Base-by-base conservation (phyloP, 2,329 filamentous ascomycete species). In the Bimuria novae-zelandiae region DNA sequence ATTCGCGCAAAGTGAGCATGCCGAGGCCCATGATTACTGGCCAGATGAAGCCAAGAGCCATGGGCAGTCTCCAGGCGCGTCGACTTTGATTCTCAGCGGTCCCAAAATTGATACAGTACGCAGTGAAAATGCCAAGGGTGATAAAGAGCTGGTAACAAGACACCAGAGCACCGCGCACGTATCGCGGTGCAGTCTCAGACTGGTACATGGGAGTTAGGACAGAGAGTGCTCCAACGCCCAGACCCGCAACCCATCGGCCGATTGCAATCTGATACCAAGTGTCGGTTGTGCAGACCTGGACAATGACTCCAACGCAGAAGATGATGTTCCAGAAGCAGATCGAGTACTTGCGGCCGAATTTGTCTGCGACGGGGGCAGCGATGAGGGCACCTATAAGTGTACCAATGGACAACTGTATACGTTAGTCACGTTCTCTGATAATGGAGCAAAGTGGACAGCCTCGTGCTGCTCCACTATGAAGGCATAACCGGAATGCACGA, bases 321-420 rank as follows among this genome's bases (percentile, higher is more conserved):
- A 86, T 83, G 54, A 88, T 77, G 50, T 84, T 82, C 57, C 84
- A 83, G 45, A 78, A 72, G n/a, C 83, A 82, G 60, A 89, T 89
- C 16, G 84, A 83, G 32, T 82, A 73, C 27, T 82, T 81, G 12
- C 86, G 83, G 21, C 86, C 86, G 41, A 88, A 77, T 3, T 73
- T 74, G 55, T 89, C 86, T 32, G 85, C 82, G 33, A 89, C 74
- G 22, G 82, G 84, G 8, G 84, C 78, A 25, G 76, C 75, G 23
- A 76, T 72, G 2, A 92, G 76, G 5, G 88, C 83, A 23, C 89
- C 89, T 55, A 91, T 84, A 69, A 92, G 89, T 6, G 88, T 91
- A 25, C 89, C 89, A 19, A 87, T 86, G 0, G 87, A 90, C 14
- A 91, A 79, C 66, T 69, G 36, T 14, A 11, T 1, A 8, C 11